phyloP scores from a whole-genome alignment of 192 early-diverging fungal genomes.

The Anaeromyces robustus region DNA sequence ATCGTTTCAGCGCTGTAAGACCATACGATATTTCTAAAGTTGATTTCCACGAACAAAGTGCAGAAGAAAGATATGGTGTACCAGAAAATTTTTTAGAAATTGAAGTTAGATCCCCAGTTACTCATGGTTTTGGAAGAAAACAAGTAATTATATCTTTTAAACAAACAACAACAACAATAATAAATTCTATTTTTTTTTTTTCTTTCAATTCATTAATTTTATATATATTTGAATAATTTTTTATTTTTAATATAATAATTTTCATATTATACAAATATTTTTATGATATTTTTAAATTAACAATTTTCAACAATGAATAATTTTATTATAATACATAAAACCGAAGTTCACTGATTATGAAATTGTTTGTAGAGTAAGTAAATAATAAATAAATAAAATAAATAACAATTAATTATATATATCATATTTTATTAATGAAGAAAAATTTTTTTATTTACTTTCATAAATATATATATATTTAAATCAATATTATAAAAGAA shows the following conservation, averaged over 20 bases:
- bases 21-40: not conserved
- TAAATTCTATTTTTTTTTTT: constrained; percentile 17
- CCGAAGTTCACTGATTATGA: constrained; percentile 93
- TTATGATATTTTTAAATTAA: no score
- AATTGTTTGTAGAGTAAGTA: constrained; percentile 71
- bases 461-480: no score
- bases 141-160: not conserved
- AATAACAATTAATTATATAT: no score
- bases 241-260: no score
- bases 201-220: no score
- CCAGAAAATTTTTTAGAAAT: constrained; percentile 88
- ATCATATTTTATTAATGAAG: no score
- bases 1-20: not conserved
- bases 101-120: not conserved
- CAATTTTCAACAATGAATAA: no score
- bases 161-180: not conserved
- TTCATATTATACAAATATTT: no score
- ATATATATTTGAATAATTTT: no score
- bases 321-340: no score
- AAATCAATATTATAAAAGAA: no score
- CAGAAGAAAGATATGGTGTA: constrained; percentile 42
- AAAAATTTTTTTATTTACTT: no score
- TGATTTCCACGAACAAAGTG: not conserved
- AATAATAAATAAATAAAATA: not conserved
- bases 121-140: not conserved